A percentile compares a stretch with the other conserved stretches of the same genome.
These are phyloP conservation scores for Colletotrichum sojae DNA, from an alignment of 2,329 filamentous ascomycete species.

Conservation along the genomic window DNA sequence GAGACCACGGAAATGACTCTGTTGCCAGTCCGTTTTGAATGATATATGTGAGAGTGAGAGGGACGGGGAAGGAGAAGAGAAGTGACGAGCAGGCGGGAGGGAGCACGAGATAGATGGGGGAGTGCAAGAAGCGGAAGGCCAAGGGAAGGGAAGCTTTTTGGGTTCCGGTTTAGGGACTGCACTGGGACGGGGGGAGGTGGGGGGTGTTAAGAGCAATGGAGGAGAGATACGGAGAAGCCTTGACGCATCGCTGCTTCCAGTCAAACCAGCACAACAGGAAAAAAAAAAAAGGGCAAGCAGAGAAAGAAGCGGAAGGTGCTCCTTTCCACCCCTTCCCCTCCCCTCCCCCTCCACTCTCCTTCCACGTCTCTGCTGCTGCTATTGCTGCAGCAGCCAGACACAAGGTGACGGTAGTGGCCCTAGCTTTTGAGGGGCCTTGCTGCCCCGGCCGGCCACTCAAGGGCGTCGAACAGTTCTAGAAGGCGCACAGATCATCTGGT, in stretches of 20 bases:
- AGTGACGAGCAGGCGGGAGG: constrained; percentile 21
- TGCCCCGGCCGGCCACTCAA: constrained; percentile 40
- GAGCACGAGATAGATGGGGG: constrained; percentile 29
- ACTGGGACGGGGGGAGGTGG: constrained; percentile 36
- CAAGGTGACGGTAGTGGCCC: constrained; percentile 33
- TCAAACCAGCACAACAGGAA: constrained; percentile 24
- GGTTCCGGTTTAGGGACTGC: constrained; percentile 39
- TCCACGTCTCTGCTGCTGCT: neutral
- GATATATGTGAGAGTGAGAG: constrained; percentile 1
- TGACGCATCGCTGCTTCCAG: constrained; percentile 40
- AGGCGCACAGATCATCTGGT: constrained; percentile 40
- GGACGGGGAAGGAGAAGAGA: neutral
- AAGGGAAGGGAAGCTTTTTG: constrained; percentile 42
- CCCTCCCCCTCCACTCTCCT: neutral
- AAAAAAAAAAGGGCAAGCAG: neutral
- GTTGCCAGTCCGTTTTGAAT: constrained; percentile 22
- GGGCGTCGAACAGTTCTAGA: constrained; percentile 44
- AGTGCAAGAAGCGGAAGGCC: constrained; percentile 34
- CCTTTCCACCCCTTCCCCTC: constrained; percentile 12
- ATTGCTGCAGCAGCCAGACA: constrained; percentile 5
- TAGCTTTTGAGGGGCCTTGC: constrained; percentile 39
- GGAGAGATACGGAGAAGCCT: constrained; percentile 26
- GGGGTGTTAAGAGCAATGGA: constrained; percentile 5
- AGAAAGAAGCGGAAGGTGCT: constrained; percentile 20
- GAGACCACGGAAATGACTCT: constrained; percentile 23